Conservation (phyloP, 2,329 filamentous ascomycete species). For the Colletotrichum eleusines region DNA sequence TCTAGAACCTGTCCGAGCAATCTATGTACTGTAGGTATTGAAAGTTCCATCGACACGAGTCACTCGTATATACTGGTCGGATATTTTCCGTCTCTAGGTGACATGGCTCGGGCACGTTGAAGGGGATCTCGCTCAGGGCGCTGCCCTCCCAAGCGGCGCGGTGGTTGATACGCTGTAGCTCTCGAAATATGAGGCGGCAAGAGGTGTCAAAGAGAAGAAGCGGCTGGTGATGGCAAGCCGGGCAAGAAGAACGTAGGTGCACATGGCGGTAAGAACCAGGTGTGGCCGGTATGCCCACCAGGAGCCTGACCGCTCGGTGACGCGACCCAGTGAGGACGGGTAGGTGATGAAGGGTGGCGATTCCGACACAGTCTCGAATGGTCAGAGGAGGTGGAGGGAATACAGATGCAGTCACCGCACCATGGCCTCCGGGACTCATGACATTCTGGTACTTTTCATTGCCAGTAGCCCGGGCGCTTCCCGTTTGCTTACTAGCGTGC, state of each 20-base stretch:
- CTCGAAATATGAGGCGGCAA: slow-evolving; percentile 44
- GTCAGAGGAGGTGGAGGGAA: not conserved
- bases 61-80: not conserved
- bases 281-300: not conserved
- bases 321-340: not conserved
- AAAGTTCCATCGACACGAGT: not conserved
- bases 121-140: slow-evolving; percentile 44
- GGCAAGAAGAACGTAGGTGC: slow-evolving; percentile 46
- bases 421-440: not conserved
- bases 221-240: slow-evolving; percentile 47
- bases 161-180: slow-evolving; percentile 48
- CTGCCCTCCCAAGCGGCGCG: slow-evolving; percentile 45
- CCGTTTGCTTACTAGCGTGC: not conserved
- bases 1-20: not conserved
- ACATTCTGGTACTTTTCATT: not conserved
- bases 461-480: not conserved
- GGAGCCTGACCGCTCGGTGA: not conserved
- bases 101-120: slow-evolving; percentile 45
- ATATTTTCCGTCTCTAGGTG: slow-evolving; percentile 46
- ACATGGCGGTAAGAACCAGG: slow-evolving; percentile 43
- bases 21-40: too few relatives aligned
- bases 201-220: slow-evolving; percentile 44
- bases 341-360: not conserved
- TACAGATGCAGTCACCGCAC: not conserved
- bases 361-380: too few relatives aligned